A percentile compares a stretch with the other conserved stretches of the same genome.
Evolutionary conservation across 805 yeast genomes (phyloP).

Genomic region (Debaryomyces maramus): DNA sequence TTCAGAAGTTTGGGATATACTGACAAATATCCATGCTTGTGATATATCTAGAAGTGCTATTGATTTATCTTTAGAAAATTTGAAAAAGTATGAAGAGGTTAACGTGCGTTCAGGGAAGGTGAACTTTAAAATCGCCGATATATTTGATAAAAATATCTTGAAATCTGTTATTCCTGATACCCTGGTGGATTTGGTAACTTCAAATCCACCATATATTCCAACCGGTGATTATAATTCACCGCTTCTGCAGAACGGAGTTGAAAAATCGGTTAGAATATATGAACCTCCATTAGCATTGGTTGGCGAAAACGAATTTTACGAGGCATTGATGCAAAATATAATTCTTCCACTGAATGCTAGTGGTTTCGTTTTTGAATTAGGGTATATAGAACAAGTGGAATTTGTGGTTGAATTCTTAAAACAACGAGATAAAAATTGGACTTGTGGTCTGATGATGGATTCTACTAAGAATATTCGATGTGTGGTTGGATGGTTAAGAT

Average conservation of each 20-base stretch:
- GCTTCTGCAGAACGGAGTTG: constrained; percentile 42
- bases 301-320: constrained; percentile 74
- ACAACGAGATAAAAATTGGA: constrained; percentile 42
- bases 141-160: constrained; percentile 10
- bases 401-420: constrained; percentile 29
- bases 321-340: constrained; percentile 50
- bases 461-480: constrained; percentile 54
- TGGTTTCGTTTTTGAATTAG: constrained; percentile 78
- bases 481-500: constrained; percentile 58
- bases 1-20: background rate
- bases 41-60: constrained; percentile 61
- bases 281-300: constrained; percentile 83
- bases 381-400: constrained; percentile 57
- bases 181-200: constrained; percentile 54
- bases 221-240: constrained; percentile 39
- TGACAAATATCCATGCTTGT: constrained; percentile 39
- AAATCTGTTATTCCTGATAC: constrained; percentile 1
- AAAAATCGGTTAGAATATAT: constrained; percentile 61
- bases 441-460: constrained; percentile 49
- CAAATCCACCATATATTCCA: constrained; percentile 94
- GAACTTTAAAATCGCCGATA: constrained; percentile 13
- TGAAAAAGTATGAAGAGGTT: constrained; percentile 7
- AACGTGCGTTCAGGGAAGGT: constrained; percentile 5
- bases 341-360: constrained; percentile 41
- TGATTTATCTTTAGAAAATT: constrained; percentile 49